Conservation (phyloP, 495 filamentous ascomycete species). For the Daldinia decipiens region DNA sequence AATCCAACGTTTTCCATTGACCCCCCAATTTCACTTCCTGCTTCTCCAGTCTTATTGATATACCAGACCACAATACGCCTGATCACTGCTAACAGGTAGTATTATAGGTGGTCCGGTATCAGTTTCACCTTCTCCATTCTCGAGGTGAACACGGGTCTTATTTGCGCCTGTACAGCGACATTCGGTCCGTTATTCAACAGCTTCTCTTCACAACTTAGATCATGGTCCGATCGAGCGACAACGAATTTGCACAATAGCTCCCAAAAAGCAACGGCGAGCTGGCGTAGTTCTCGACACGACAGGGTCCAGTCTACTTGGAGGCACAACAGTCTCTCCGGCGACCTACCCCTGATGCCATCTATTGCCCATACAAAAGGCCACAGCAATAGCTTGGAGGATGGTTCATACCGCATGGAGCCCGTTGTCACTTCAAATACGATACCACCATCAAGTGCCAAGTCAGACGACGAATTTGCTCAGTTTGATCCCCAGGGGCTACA, state of each 20-base stretch:
- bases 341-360: conserved; percentile 10
- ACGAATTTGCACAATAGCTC: conserved; percentile 24
- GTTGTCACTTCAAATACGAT: conserved; percentile 29
- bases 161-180: conserved; percentile 52
- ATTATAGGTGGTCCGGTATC: conserved; percentile 45
- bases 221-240: conserved; percentile 38
- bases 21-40: not conserved
- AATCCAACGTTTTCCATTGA: not conserved
- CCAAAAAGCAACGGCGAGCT: conserved; percentile 31
- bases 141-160: conserved; percentile 58
- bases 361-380: not conserved
- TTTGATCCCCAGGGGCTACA: conserved; percentile 37
- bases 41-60: no score
- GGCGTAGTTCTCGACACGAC: conserved; percentile 24
- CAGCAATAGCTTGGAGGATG: conserved; percentile 31
- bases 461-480: conserved; percentile 31
- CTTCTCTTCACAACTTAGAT: conserved; percentile 30
- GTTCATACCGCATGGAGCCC: conserved; percentile 20
- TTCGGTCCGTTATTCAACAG: conserved; percentile 48
- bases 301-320: conserved; percentile 25
- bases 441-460: conserved; percentile 5
- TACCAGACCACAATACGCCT: not conserved
- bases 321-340: conserved; percentile 18
- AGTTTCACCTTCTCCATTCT: conserved; percentile 53
- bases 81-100: conserved; percentile 10